A percentile compares a stretch with the other conserved stretches of the same genome.
These are phyloP conservation scores for Clitoria ternatea DNA, from an alignment of 306 rosid species.

Conservation along the genomic window DNA sequence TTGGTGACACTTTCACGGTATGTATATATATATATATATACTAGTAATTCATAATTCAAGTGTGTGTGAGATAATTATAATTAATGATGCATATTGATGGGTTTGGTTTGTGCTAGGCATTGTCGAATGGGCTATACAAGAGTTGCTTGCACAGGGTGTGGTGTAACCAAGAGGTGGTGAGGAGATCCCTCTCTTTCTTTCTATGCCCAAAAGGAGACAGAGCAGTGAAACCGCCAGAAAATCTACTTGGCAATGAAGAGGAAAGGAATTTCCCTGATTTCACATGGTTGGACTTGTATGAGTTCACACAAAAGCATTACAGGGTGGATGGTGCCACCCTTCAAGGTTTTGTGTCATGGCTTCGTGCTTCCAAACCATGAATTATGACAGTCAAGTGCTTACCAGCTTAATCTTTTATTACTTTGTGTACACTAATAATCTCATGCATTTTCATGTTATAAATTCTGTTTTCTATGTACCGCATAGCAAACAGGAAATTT, in stretches of 20 bases:
- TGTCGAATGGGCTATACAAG: conserved; percentile 52
- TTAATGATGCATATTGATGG: too few species aligned
- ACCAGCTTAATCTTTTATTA: too few species aligned
- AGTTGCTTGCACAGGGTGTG: conserved; percentile 50
- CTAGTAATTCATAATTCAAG: too few species aligned
- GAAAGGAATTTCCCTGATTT: conserved; percentile 52
- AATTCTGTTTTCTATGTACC: too few species aligned
- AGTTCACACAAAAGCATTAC: conserved; percentile 35
- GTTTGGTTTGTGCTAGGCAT: too few species aligned
- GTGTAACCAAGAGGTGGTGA: conserved; percentile 36
- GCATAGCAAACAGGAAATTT: too few species aligned
- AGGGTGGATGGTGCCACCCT: conserved; percentile 43
- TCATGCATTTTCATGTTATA: too few species aligned
- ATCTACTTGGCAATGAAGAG: conserved; percentile 23
- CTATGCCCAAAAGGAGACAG: conserved; percentile 38
- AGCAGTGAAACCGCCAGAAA: conserved; percentile 45
- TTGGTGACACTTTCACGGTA: conserved; percentile 75
- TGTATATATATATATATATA: too few species aligned
- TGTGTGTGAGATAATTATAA: too few species aligned
- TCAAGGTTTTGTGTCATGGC: conserved; percentile 29
- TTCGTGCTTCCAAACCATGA: conserved; percentile 1
- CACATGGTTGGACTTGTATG: conserved; percentile 42
- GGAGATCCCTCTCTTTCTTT: conserved; percentile 41
- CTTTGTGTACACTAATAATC: too few species aligned
- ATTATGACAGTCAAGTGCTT: too few species aligned